Evolutionary conservation across 176 grass and related monocot genomes (phyloP).

Genomic region (Oryza meyeriana): DNA sequence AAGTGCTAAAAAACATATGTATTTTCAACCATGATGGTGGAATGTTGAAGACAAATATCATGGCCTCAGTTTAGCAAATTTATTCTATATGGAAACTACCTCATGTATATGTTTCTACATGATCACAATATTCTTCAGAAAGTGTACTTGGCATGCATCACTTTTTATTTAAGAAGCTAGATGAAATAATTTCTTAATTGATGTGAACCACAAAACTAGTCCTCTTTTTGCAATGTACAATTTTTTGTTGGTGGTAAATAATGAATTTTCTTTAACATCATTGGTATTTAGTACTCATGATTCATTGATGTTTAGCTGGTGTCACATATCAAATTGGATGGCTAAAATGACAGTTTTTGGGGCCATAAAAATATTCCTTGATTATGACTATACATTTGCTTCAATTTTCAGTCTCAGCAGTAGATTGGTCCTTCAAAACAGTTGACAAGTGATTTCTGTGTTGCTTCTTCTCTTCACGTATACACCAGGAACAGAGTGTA

Average conservation of each 20-base stretch:
- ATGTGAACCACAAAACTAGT: neutral
- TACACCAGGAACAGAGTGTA: neutral
- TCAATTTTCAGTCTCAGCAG: neutral
- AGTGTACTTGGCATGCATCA: neutral
- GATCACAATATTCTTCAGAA: neutral
- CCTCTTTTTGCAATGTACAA: neutral
- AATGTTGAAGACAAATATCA: neutral
- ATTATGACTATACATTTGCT: neutral
- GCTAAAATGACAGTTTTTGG: neutral
- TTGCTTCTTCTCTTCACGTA: neutral
- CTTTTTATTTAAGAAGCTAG: conserved; percentile 1
- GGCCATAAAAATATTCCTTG: neutral
- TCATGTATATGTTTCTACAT: neutral
- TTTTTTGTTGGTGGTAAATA: neutral
- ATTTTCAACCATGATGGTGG: neutral
- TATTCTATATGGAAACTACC: neutral
- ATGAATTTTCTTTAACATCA: neutral
- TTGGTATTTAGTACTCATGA: neutral
- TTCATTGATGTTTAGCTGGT: neutral
- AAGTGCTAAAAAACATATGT: neutral
- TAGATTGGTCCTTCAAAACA: neutral
- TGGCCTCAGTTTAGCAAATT: neutral
- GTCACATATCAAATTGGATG: neutral
- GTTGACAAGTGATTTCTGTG: neutral
- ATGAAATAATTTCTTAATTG: neutral